Base-by-base conservation (phyloP, 208 protist species). In the Leishmania lainsoni region DNA sequence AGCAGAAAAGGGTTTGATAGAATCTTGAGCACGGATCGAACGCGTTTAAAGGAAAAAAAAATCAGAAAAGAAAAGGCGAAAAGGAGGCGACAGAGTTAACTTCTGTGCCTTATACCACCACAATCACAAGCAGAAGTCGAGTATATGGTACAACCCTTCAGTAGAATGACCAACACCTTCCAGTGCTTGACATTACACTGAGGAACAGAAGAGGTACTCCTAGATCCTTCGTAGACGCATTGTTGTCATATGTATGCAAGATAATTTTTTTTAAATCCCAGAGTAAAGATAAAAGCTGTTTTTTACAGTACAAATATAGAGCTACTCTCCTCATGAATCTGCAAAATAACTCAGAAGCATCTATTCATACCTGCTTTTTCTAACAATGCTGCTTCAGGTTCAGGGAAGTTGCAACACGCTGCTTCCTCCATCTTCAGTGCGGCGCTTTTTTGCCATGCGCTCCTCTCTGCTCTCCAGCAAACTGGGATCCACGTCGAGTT, bases 391-490 rank as follows among this genome's bases (percentile, higher is more conserved):
- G 42, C 17, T 5, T 49, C 22, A 3, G 5, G 22, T 1, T 72
- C 9, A 72, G 29, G 0, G 9, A 10, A 17, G 42, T 72, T 51
- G 3, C 39, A 14, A 48, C 49, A n/a, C 14, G 16, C 42, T 52
- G 32, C 42, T 72, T 72, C 45, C 6, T 42, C 22, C 45, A 5
- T 65, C 35, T 12, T 69, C 69, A 3, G 49, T 39, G 22, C 48
- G 48, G 8, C n/a, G 14, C 65, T 49, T 78, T 56, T 76, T 81
- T 5, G 78, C 66, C 83, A 87, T 79, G 1, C 85, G 81, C 71
- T 84, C 78, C 0, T 65, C 79, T 10, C 85, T 70, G 48, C 66
- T 70, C 49, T 87, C 78, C 29, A 84, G 79, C 20, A 76, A 73
- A 1, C 5, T 29, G 5, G 78, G 71, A 59, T 58, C 29, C 20